Evolutionary conservation across 768 basidiomycete genomes (phyloP), one percentile per base, ranked within the genome.

Genomic region (Rhodotorula toruloides): DNA sequence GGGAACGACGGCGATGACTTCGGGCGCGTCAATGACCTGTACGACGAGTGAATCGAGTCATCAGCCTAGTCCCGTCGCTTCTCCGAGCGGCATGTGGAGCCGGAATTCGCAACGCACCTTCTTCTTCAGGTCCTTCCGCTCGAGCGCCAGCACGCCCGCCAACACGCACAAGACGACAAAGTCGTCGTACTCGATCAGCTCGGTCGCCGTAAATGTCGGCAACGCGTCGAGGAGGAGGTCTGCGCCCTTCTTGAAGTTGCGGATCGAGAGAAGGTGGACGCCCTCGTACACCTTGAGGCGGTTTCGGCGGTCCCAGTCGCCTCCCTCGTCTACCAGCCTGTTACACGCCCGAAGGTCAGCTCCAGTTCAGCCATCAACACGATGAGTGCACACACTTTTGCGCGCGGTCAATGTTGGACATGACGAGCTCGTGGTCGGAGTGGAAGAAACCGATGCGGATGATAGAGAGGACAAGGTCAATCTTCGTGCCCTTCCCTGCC

Each of bases 231-330:
- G 83, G 64, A 98, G 81, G 16, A 96, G 84, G 43, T 87, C 85
- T n/a, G 86, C 86, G 9, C 85, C 91, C 27, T 84, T 84, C 74
- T 89, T 87, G 81, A 97, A 97, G 74, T 93, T 87, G n/a, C 94
- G 87, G 67, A 90, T 87, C 37, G 90, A 88, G 39, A 93, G 79
- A 49, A 87, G 81, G 75, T 94, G 88, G 0, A 96, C 80, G 54
- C 88, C 93, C 56, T 85, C 84, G 80, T 98, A 99, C 47, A 97
- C 94, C 78, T 99, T 99, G 74, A 97, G 84, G 50, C 94, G 84
- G 78, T 97, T 99, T 44, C 92, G 85, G 59, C 94, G 82, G 77
- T 99, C 94, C 94, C 94, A 99, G 79, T 99, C 94, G 50, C 94
- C 94, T 1, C 94, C 94, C 77, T 91, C 84, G 73, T 97, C 92